Conservation (phyloP, 148 eudicot genomes). For the Linanthus parryae region DNA sequence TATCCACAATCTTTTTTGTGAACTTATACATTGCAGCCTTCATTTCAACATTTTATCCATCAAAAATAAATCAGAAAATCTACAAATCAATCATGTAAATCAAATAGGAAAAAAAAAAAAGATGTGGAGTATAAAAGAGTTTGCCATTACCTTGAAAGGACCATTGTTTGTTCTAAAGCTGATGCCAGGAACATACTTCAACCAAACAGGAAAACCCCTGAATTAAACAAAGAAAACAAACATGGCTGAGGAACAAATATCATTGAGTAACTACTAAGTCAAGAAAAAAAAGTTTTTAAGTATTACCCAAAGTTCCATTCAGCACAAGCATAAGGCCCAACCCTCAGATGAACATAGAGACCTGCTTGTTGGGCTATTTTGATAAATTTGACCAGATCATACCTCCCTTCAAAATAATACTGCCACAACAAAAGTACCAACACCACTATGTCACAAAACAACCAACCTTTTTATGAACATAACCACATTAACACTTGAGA, state of each 20-base stretch:
- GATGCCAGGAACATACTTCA: conserved; percentile 83
- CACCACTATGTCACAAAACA: not conserved
- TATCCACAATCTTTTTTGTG: conserved; percentile 73
- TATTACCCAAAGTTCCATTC: conserved; percentile 97
- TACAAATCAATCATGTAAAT: conserved; percentile 3
- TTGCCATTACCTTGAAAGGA: conserved; percentile 69
- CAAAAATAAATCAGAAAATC: not conserved
- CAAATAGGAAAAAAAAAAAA: not conserved
- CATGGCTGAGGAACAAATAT: too few relatives aligned
- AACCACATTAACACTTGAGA: not conserved
- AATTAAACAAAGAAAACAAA: conserved; percentile 11
- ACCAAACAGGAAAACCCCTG: conserved; percentile 96
- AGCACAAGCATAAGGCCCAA: conserved; percentile 95
- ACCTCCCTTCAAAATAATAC: conserved; percentile 87
- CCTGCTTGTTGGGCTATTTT: conserved; percentile 77
- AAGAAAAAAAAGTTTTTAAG: not conserved
- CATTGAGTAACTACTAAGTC: too few relatives aligned
- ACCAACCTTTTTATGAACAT: not conserved
- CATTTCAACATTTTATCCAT: conserved; percentile 2
- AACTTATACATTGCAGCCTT: conserved; percentile 86
- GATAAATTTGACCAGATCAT: conserved; percentile 82
- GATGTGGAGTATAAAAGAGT: not conserved
- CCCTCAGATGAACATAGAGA: conserved; percentile 75
- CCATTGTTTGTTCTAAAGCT: conserved; percentile 82
- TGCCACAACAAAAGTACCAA: conserved; percentile 22